phyloP scores from a whole-genome alignment of 163 green algal genomes.

The Coccomyxa subellipsoidea region DNA sequence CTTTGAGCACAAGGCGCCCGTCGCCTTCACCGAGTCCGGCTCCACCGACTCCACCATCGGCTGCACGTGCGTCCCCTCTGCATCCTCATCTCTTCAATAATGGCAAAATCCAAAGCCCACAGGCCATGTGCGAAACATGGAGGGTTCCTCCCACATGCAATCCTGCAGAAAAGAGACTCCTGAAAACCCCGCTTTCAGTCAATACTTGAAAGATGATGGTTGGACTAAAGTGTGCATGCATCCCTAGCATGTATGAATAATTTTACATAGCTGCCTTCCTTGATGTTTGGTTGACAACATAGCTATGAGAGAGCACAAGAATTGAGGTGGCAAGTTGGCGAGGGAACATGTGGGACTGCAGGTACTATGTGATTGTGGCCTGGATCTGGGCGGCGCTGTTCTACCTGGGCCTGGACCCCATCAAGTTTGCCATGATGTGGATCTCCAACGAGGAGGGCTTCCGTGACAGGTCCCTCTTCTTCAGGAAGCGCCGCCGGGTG shows the following conservation, averaged over 20 bases:
- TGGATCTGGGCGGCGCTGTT: constrained; percentile 83
- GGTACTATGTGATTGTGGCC: constrained; percentile 70
- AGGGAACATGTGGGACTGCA: constrained; percentile 22
- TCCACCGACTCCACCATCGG: constrained; percentile 69
- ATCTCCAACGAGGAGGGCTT: constrained; percentile 76
- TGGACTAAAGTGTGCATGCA: not conserved
- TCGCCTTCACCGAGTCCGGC: constrained; percentile 52
- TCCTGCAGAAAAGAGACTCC: too few relatives aligned
- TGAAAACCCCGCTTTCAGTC: not conserved
- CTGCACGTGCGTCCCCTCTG: constrained; percentile 56
- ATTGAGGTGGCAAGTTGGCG: not conserved
- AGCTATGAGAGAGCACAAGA: too few relatives aligned
- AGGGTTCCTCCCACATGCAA: too few relatives aligned
- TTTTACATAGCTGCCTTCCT: too few relatives aligned
- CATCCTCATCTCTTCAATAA: not conserved
- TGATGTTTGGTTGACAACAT: too few relatives aligned
- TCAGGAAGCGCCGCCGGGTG: not conserved
- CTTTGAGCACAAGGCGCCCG: constrained; percentile 50
- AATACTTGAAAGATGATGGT: not conserved
- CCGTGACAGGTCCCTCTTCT: constrained; percentile 18
- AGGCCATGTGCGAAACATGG: too few relatives aligned
- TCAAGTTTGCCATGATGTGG: constrained; percentile 75
- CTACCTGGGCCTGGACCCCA: constrained; percentile 71
- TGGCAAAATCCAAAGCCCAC: not conserved
- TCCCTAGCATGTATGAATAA: too few relatives aligned